Base-by-base conservation (phyloP, 2,329 filamentous ascomycete species). In the Colletotrichum filicis region DNA sequence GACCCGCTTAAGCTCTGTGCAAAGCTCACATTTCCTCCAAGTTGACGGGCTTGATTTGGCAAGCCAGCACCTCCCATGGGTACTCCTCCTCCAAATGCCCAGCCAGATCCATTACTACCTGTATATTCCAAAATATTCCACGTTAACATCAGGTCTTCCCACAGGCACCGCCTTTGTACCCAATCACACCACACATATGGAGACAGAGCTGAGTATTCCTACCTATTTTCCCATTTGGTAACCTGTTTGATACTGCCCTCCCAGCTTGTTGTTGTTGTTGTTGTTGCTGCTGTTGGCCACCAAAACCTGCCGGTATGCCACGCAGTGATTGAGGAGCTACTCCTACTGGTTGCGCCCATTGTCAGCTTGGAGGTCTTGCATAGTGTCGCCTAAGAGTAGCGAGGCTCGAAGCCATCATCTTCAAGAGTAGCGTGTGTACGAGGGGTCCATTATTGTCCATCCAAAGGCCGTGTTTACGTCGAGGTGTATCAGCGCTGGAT, bases 151-250 rank as follows among this genome's bases (percentile, higher is more conserved):
- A 8, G 63, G 22, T 68, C 49, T 57, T 55, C 52, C 49, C 42
- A 53, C 58, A 56, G 64, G 66, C 72, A 65, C 70, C 73, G 70
- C 60, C 32, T 35, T 28, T 58, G 46, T 57, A 49, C 26, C 30
- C 46, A 46, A 42, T 28, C 22, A 49, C 42, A 49, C 42, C 42
- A 49, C 42, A 28, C 28, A 68, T 19, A 62, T 7, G 19, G 37
- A 57, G 66, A 66, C 49, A 57, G 57, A 35, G 42, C 60, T 66
- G 32, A 22, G 65, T 24, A 22, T 53, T 65, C 75, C 80, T 87
- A 92, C 91, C 88, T 86, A 92, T 82, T 82, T 92, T 92, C 68
- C 90, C 90, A 77, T 91, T 91, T 71, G 90, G 90, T 87, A 92
- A 85, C 79, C 91, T 87, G 80, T 81, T 89, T 66, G 90, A 86